These are phyloP conservation scores for Triticum timopheevii DNA, from an alignment of 176 grass and related monocot genomes.

Conservation along the genomic window DNA sequence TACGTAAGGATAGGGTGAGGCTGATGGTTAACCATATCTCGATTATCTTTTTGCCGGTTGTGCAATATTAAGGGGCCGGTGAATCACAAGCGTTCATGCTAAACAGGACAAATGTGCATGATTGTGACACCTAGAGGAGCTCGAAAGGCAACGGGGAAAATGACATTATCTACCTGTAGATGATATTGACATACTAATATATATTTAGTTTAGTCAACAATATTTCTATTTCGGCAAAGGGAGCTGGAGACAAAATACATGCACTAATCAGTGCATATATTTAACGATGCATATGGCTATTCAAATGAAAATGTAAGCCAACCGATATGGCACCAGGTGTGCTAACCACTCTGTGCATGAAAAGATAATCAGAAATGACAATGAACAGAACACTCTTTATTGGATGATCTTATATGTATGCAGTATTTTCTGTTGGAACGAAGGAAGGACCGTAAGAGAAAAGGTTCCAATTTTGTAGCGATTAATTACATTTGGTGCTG, in stretches of 20 bases:
- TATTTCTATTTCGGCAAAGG: background rate
- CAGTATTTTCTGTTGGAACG: too few relatives aligned
- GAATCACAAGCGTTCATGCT: conserved; percentile 24
- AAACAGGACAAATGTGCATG: conserved; percentile 40
- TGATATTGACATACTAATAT: background rate
- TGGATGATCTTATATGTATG: background rate
- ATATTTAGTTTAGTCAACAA: background rate
- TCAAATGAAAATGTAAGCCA: conserved; percentile 8
- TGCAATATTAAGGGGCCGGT: background rate
- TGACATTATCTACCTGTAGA: background rate
- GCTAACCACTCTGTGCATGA: background rate
- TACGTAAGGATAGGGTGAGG: background rate
- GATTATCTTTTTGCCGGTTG: background rate
- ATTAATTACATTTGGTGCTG: background rate
- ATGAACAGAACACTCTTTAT: background rate
- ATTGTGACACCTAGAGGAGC: conserved; percentile 29
- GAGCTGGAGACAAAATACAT: background rate
- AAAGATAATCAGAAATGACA: background rate
- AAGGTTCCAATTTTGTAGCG: too few relatives aligned
- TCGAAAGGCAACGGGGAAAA: conserved; percentile 1
- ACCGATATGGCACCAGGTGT: background rate
- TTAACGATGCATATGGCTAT: background rate
- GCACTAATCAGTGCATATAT: background rate
- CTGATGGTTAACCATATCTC: conserved; percentile 36
- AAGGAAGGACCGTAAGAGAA: too few relatives aligned